A percentile compares a stretch with the other conserved stretches of the same genome.
Evolutionary conservation across 2,329 filamentous ascomycete species (phyloP).

Genomic region (Graphilbum ipis-grandicollis): DNA sequence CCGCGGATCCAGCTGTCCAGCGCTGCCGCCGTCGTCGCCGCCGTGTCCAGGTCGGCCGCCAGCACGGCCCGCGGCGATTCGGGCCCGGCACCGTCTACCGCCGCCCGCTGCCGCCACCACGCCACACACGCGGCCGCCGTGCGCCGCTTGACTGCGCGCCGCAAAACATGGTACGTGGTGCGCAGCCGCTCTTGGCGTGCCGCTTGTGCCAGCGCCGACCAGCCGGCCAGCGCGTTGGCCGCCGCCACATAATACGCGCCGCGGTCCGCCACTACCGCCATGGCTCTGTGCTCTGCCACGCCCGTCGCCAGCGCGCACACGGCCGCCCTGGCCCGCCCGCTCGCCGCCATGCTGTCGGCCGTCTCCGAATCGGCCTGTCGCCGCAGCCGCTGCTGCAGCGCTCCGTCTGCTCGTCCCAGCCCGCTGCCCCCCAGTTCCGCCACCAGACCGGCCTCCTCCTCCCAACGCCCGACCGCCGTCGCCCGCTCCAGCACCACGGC

Average conservation of each 20-base stretch:
- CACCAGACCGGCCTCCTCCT: background rate
- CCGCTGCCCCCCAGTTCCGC: no score
- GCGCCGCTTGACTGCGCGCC: slow-evolving; percentile 7
- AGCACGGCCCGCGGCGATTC: no score
- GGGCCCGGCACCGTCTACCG: background rate
- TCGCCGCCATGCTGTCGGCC: slow-evolving; percentile 1
- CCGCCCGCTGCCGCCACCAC: slow-evolving; percentile 4
- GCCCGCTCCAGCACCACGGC: slow-evolving; percentile 3
- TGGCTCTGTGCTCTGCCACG: slow-evolving; percentile 1
- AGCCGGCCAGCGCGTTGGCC: slow-evolving; percentile 7
- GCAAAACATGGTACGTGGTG: slow-evolving; percentile 7
- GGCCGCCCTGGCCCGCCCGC: background rate
- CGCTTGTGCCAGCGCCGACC: slow-evolving; percentile 5
- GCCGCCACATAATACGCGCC: slow-evolving; percentile 10
- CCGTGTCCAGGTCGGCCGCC: no score
- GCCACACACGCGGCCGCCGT: slow-evolving; percentile 6
- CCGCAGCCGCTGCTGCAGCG: background rate
- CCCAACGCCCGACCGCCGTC: background rate
- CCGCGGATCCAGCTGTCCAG: slow-evolving; percentile 10
- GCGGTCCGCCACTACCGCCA: slow-evolving; percentile 5
- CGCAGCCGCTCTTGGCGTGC: slow-evolving; percentile 8
- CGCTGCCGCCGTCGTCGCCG: background rate
- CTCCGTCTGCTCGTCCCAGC: background rate
- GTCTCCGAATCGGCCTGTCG: background rate
- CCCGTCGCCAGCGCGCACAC: slow-evolving; percentile 2